phyloP scores from a whole-genome alignment of 139 green algal species.

The Edaphochlamys debaryana region DNA sequence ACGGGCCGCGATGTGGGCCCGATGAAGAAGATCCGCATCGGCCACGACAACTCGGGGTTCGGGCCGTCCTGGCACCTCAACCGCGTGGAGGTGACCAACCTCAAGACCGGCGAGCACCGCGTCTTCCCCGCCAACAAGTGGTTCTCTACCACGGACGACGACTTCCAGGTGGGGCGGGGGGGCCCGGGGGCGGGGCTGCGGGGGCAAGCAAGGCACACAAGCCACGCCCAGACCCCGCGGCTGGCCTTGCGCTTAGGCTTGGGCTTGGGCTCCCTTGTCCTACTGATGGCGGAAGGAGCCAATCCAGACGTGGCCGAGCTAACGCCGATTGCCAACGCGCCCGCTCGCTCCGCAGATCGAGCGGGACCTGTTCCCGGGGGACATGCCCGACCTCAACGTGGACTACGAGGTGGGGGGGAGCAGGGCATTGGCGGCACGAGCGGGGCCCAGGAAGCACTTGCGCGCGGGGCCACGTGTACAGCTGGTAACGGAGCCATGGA shows the following conservation, averaged over 20 bases:
- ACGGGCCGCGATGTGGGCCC: slow-evolving; percentile 38
- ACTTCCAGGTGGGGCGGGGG: slow-evolving; percentile 13
- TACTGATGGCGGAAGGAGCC: too few relatives aligned
- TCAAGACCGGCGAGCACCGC: slow-evolving; percentile 32
- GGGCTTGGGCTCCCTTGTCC: too few relatives aligned
- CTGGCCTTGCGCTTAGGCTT: too few relatives aligned
- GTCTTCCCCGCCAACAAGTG: slow-evolving; percentile 53
- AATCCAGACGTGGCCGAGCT: too few relatives aligned
- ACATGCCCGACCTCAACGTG: slow-evolving; percentile 27
- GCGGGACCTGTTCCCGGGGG: slow-evolving; percentile 52
- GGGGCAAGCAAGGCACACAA: too few relatives aligned
- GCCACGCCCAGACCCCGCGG: too few relatives aligned
- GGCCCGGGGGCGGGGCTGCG: too few relatives aligned
- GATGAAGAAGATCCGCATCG: slow-evolving; percentile 54
- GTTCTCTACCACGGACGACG: slow-evolving; percentile 49
- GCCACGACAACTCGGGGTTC: slow-evolving; percentile 55
- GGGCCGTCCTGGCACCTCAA: slow-evolving; percentile 63
- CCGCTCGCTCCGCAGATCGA: slow-evolving; percentile 61
- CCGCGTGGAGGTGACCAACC: slow-evolving; percentile 63
- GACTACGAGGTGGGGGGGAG: slow-evolving; percentile 40
- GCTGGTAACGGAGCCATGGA: too few relatives aligned
- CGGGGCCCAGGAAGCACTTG: too few relatives aligned
- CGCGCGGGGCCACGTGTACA: too few relatives aligned
- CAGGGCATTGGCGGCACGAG: too few relatives aligned
- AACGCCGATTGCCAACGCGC: too few relatives aligned